These are phyloP conservation scores for Fusarium sp. DNA, from an alignment of 2,329 filamentous ascomycete genomes.

Conservation along the genomic window DNA sequence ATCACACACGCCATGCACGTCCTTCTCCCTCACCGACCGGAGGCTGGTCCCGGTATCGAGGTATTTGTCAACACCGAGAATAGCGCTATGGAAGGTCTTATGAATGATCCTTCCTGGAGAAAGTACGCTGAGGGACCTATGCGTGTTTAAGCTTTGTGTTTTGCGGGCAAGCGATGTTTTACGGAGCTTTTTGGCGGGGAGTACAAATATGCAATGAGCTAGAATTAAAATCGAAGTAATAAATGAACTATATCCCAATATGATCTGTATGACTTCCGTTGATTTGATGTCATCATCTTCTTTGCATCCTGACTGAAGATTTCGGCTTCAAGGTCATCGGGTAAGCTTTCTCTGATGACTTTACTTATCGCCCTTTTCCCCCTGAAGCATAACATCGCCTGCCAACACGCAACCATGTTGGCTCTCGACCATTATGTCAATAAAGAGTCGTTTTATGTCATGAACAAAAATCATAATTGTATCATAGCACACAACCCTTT, in stretches of 20 bases:
- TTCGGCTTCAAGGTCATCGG: no score
- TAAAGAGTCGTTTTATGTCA: no score
- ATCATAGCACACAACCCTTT: no score
- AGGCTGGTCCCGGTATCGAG: slow-evolving; percentile 8
- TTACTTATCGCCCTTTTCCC: no score
- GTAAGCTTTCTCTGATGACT: no score
- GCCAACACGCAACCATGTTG: no score
- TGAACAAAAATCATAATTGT: no score
- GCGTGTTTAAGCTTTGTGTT: background rate
- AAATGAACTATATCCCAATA: background rate
- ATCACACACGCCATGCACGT: slow-evolving; percentile 19
- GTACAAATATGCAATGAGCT: background rate
- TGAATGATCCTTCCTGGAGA: slow-evolving; percentile 1
- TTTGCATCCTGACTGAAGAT: background rate
- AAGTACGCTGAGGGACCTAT: background rate
- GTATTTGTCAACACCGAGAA: slow-evolving; percentile 13
- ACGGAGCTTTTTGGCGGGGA: background rate
- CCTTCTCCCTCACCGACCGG: background rate
- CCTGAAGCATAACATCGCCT: no score
- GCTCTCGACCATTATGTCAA: no score
- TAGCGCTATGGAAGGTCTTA: background rate
- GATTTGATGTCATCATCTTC: background rate
- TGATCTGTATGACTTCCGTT: background rate
- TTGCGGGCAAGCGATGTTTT: background rate
- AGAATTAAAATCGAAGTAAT: background rate